These are phyloP conservation scores for Chytridium lagenaria DNA, from an alignment of 371 early-diverging fungal genomes.

Conservation along the genomic window DNA sequence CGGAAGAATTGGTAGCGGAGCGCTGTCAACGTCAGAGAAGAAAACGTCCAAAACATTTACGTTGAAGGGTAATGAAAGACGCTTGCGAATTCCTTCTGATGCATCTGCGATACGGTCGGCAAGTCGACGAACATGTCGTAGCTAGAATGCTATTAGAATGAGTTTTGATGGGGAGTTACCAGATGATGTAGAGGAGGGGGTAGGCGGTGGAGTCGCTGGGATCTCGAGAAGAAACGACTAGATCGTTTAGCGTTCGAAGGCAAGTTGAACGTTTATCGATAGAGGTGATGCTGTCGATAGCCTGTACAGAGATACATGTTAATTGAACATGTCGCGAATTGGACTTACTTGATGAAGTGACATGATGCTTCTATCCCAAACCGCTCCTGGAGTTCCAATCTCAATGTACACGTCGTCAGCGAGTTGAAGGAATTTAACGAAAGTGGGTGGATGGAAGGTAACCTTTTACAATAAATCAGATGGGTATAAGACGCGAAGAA, in stretches of 20 bases:
- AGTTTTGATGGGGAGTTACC: slow-evolving; percentile 42
- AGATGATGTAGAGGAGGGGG: slow-evolving; percentile 30
- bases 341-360: slow-evolving; percentile 23
- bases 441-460: slow-evolving; percentile 13
- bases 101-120: no score
- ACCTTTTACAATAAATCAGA: slow-evolving; percentile 23
- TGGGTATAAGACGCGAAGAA: background rate
- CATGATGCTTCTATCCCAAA: slow-evolving; percentile 31
- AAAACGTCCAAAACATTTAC: no score
- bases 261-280: slow-evolving; percentile 25
- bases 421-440: slow-evolving; percentile 14
- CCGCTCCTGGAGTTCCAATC: background rate
- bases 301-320: background rate
- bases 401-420: slow-evolving; percentile 2
- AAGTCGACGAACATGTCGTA: no score
- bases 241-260: slow-evolving; percentile 35
- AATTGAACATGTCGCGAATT: background rate
- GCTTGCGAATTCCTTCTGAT: no score
- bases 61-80: no score
- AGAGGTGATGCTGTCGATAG: slow-evolving; percentile 3
- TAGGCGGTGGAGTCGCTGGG: background rate
- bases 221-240: slow-evolving; percentile 17
- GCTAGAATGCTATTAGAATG: slow-evolving; percentile 40
- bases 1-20: no score
- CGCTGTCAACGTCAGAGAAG: no score